Base-by-base conservation (phyloP, 129 eudicot genomes). In the Artemisia annua region DNA sequence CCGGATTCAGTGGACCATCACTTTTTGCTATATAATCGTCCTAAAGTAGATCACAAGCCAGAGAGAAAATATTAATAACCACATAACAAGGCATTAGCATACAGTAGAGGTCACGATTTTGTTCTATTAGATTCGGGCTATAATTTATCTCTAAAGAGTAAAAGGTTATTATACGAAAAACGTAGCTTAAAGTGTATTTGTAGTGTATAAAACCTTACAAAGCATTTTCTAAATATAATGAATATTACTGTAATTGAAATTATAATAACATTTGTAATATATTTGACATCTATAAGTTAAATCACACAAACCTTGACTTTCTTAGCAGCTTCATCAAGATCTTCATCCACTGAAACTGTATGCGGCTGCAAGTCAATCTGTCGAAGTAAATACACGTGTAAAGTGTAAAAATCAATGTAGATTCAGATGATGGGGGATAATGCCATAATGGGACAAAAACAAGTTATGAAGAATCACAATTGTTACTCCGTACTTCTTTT, bases 291-390 rank as follows among this genome's bases (percentile, higher is more conserved):
- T 30, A 30, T 30, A 30, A 30, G 35, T 30, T 30, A n/a, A 48
- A 70, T 17, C 24, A 22, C 39, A 63, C 82, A 46, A 82, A 91
- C 99, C 99, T 86, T 72, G 69, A 86, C 97, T 86, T 90, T 73
- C 30, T 82, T 83, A 43, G 97, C 99, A 50, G 89, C 99, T 50
- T 84, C 88, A 24, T 90, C 80, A 18, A 92, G 90, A 78, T 89
- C 98, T 61, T 92, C 95, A 9, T 89, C 98, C 79, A 89, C 56
- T 3, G 95, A 83, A 3, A 87, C 70, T 3, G 69, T 58, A 67
- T 87, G 98, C 51, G 98, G 95, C 80, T 84, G 70, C 83, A 93
- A 53, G 11, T 64, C 75, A 69, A 92, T 72, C 97, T 92, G 80
- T 57, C 5, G 12, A 61, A 11, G 26, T 15, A 64, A 28, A 14